Evolutionary conservation across 352 stramenopile species (phyloP), one percentile per base, ranked within the genome.

Genomic region (Phytophthora agathidicida): DNA sequence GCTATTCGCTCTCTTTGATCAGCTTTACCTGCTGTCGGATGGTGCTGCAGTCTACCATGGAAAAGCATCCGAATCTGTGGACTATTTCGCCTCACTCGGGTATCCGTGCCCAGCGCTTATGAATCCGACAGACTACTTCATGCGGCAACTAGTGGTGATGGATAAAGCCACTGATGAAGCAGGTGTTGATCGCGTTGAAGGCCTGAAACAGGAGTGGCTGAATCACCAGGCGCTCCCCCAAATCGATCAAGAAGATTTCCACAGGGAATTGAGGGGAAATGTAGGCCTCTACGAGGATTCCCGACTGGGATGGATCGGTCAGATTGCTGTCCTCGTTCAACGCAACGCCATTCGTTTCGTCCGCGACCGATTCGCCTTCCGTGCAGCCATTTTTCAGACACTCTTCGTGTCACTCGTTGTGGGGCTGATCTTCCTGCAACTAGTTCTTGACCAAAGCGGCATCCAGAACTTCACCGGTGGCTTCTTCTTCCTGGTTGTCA

Each of bases 111-210:
- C 83, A 3, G 2, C 56, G 6, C 73, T 72, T 31, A 52, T 75
- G 48, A 90, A 88, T 35, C 79, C 75, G 14, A 64, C 71, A 2
- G 80, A 92, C 44, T 89, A 80, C 50, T 89, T 90, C 37, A 88
- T 86, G 79, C 50, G 56, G 1, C 73, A 89, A 38, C 36, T 89
- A 1, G 75, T 83, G 2, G 71, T 86, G 1, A 54, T 86, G 10
- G 73, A 88, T 50, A 77, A 81, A 30, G 57, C 60, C 2, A 76
- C 57, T 0, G 82, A 87, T n/a, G 22, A 28, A 5, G 52, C 23
- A 5, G 74, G 67, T 4, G 69, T 75, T 2, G 26, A 28, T 1
- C 69, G 78, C 0, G 53, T 91, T 0, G 42, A 86, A 16, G 14
- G 5, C 0, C 46, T 91, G 1, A 79, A 77, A 14, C 7, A 47